Conservation (phyloP, 1,139 yeast genomes). For the Pichia sp. region DNA sequence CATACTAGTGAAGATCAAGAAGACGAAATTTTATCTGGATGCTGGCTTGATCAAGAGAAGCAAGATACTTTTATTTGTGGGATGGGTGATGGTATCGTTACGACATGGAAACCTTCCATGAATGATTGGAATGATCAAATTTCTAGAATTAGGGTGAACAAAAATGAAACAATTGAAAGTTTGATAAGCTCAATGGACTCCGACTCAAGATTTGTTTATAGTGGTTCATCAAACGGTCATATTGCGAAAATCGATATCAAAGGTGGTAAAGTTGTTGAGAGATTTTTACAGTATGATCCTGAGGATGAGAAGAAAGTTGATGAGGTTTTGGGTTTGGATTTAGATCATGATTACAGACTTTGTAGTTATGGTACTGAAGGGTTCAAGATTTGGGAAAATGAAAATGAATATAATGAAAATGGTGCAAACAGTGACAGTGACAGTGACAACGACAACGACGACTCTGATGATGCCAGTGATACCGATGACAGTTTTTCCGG, state of each 20-base stretch:
- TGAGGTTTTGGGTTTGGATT: conserved; percentile 63
- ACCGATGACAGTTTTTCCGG: neutral
- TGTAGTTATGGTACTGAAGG: conserved; percentile 79
- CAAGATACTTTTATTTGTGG: conserved; percentile 56
- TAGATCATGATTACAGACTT: conserved; percentile 72
- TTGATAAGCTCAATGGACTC: conserved; percentile 69
- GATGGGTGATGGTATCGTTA: conserved; percentile 73
- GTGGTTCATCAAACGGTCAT: conserved; percentile 82
- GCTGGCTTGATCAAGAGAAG: conserved; percentile 56
- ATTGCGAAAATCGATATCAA: conserved; percentile 61
- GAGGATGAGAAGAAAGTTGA: conserved; percentile 23
- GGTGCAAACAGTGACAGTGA: conserved; percentile 14
- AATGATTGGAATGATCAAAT: conserved; percentile 66
- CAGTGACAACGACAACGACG: conserved; percentile 18
- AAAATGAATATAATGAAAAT: conserved; percentile 17
- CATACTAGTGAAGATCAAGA: conserved; percentile 82
- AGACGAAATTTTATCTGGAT: conserved; percentile 76
- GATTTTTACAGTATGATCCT: conserved; percentile 52
- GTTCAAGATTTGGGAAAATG: conserved; percentile 59
- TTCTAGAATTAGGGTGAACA: conserved; percentile 63
- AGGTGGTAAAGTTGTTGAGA: conserved; percentile 55
- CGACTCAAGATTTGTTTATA: conserved; percentile 61
- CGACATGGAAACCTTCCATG: conserved; percentile 76
- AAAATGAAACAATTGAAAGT: conserved; percentile 71
- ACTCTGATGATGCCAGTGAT: conserved; percentile 1